A percentile compares a stretch with the other conserved stretches of the same genome.
phyloP scores from a whole-genome alignment of 1,284 basidiomycete genomes.

The Trichosporon coremiiforme region DNA sequence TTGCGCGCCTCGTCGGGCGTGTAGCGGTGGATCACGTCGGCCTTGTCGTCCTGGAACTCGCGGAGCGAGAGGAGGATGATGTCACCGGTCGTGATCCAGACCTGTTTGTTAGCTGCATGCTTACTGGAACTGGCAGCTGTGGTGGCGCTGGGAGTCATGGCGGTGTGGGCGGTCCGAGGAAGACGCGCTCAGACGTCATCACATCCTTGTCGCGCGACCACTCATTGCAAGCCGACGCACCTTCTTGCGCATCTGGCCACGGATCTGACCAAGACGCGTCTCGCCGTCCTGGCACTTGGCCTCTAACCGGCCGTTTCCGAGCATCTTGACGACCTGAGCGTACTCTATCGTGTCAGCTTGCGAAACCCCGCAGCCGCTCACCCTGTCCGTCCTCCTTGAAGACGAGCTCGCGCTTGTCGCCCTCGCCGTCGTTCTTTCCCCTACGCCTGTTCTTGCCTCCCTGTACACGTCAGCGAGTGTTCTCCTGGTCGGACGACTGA shows the following conservation, averaged over 20 bases:
- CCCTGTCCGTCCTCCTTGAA: slow-evolving; percentile 98
- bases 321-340: slow-evolving; percentile 97
- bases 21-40: slow-evolving; percentile 99
- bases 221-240: slow-evolving; percentile 60
- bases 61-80: slow-evolving; percentile 95
- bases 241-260: slow-evolving; percentile 99
- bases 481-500: neutral
- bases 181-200: neutral
- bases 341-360: slow-evolving; percentile 66
- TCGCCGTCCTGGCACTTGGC: slow-evolving; percentile 98
- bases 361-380: slow-evolving; percentile 54
- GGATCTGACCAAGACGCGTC: slow-evolving; percentile 95
- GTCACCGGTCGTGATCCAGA: slow-evolving; percentile 99
- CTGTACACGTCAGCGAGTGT: slow-evolving; percentile 58
- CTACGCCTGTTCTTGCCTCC: slow-evolving; percentile 99
- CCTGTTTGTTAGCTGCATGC: slow-evolving; percentile 60
- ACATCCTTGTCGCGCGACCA: neutral
- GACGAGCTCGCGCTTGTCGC: slow-evolving; percentile 97
- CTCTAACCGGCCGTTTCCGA: slow-evolving; percentile 96
- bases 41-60: slow-evolving; percentile 99
- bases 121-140: neutral
- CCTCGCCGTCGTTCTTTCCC: slow-evolving; percentile 99
- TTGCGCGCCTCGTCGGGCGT: slow-evolving; percentile 79
- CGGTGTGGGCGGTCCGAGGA: neutral
- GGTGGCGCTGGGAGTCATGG: neutral